A percentile compares a stretch with the other conserved stretches of the same genome.
Conservation (phyloP, 1,284 basidiomycete species). For the Microbotryomycetes sp. region DNA sequence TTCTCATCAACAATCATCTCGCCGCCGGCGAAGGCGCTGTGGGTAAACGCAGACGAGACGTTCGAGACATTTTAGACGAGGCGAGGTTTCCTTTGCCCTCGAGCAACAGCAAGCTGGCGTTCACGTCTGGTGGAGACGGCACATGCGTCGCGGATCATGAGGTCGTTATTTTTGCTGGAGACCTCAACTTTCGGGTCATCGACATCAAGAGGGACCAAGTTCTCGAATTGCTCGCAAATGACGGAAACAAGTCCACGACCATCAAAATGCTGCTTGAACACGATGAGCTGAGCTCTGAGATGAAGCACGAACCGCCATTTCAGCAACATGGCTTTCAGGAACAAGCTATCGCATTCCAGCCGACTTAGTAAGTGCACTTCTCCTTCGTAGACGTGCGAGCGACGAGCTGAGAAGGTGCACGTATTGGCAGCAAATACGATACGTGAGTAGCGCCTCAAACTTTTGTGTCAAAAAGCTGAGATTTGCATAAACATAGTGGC, state of each 20-base stretch:
- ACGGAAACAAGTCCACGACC: constrained; percentile 50
- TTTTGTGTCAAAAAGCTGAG: no score
- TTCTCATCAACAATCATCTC: constrained; percentile 92
- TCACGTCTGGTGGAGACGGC: constrained; percentile 83
- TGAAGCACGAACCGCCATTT: constrained; percentile 75
- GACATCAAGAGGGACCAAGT: constrained; percentile 77
- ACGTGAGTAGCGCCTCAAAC: no score
- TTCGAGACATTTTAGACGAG: constrained; percentile 75
- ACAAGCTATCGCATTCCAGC: constrained; percentile 69
- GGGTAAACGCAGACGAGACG: constrained; percentile 73
- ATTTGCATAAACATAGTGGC: no score
- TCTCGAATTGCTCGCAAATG: constrained; percentile 53
- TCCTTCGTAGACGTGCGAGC: no score
- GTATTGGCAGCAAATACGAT: constrained; percentile 80
- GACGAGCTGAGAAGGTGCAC: no score
- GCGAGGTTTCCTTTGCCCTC: constrained; percentile 54
- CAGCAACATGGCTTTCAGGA: constrained; percentile 76
- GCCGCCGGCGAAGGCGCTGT: constrained; percentile 85
- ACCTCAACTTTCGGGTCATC: constrained; percentile 85
- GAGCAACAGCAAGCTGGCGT: constrained; percentile 53
- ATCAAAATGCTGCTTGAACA: constrained; percentile 61
- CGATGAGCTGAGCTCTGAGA: constrained; percentile 83
- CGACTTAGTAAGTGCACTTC: constrained; percentile 67
- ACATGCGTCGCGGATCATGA: constrained; percentile 92
- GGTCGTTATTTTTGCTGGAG: constrained; percentile 78